Evolutionary conservation across 208 protist species (phyloP).

Genomic region (Wallacemonas rigidus): DNA sequence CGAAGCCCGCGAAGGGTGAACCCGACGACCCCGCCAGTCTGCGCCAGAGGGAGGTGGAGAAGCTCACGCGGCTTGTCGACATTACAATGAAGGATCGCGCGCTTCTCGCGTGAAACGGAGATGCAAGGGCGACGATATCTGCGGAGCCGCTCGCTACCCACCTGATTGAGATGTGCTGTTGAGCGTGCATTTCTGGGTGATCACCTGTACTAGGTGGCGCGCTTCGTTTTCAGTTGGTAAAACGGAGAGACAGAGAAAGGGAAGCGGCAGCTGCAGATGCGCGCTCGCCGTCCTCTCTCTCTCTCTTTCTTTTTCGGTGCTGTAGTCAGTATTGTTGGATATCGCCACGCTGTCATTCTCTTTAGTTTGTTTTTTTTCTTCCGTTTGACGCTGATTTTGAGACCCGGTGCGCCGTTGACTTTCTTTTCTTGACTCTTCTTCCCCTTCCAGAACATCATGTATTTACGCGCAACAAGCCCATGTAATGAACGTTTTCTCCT

Average conservation of each 20-base stretch:
- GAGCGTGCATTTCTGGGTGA: too few species aligned
- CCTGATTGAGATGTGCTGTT: too few species aligned
- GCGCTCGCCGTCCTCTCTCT: not conserved
- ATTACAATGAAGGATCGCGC: slow-evolving; percentile 91
- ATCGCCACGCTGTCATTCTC: too few species aligned
- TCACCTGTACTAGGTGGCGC: too few species aligned
- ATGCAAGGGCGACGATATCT: too few species aligned
- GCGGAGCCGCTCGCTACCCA: too few species aligned
- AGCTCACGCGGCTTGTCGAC: slow-evolving; percentile 89
- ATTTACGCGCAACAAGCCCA: not conserved
- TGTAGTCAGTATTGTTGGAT: not conserved
- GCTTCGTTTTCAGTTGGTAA: too few species aligned
- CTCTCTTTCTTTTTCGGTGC: not conserved
- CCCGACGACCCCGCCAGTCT: slow-evolving; percentile 57
- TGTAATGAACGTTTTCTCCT: not conserved
- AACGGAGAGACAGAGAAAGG: not conserved
- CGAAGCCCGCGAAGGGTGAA: slow-evolving; percentile 82
- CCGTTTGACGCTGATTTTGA: too few species aligned
- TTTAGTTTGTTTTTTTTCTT: too few species aligned
- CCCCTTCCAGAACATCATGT: not conserved
- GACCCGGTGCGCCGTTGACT: not conserved
- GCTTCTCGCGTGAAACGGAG: slow-evolving; percentile 42
- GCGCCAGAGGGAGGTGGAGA: slow-evolving; percentile 83
- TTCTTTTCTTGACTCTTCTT: not conserved
- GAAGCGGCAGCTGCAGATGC: not conserved